These are phyloP conservation scores for Chalciporus sp. DNA, from an alignment of 1,284 basidiomycete genomes.

Conservation along the genomic window DNA sequence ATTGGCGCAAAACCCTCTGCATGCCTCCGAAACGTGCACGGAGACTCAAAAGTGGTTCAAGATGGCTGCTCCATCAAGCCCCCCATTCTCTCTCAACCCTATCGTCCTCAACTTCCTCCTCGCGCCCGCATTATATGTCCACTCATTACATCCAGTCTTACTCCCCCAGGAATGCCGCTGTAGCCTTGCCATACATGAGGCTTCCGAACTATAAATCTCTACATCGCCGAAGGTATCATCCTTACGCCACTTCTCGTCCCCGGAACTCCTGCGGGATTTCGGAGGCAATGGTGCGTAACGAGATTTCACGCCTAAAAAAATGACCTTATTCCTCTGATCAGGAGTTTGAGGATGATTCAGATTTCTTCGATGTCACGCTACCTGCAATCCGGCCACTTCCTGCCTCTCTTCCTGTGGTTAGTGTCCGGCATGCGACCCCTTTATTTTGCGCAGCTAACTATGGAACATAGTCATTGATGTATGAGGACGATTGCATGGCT, in stretches of 20 bases:
- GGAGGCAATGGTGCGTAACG: slow-evolving; percentile 10
- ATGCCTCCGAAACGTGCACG: slow-evolving; percentile 30
- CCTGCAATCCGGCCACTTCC: neutral
- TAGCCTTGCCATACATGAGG: slow-evolving; percentile 18
- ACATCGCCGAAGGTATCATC: slow-evolving; percentile 21
- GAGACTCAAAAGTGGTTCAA: slow-evolving; percentile 13
- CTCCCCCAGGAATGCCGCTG: slow-evolving; percentile 8
- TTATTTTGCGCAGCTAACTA: slow-evolving; percentile 4
- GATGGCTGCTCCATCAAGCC: slow-evolving; percentile 11
- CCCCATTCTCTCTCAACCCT: neutral
- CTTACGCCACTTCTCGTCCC: slow-evolving; percentile 12
- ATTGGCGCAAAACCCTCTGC: slow-evolving; percentile 14
- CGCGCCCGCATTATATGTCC: slow-evolving; percentile 14
- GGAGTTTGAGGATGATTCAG: slow-evolving; percentile 12
- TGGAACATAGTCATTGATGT: slow-evolving; percentile 8
- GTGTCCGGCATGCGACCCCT: neutral
- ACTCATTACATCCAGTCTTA: slow-evolving; percentile 22
- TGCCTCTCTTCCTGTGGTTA: slow-evolving; percentile 18
- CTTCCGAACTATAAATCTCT: slow-evolving; percentile 26
- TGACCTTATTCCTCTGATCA: slow-evolving; percentile 11
- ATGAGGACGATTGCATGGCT: slow-evolving; percentile 23
- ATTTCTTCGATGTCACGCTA: slow-evolving; percentile 7
- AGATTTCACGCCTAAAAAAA: neutral
- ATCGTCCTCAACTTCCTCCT: neutral
- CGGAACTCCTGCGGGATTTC: neutral